Percentiles rank a stretch among this genome's conserved stretches.
These are phyloP conservation scores for Tarenaya hassleriana DNA, from an alignment of 345 rosid genomes.

Conservation along the genomic window DNA sequence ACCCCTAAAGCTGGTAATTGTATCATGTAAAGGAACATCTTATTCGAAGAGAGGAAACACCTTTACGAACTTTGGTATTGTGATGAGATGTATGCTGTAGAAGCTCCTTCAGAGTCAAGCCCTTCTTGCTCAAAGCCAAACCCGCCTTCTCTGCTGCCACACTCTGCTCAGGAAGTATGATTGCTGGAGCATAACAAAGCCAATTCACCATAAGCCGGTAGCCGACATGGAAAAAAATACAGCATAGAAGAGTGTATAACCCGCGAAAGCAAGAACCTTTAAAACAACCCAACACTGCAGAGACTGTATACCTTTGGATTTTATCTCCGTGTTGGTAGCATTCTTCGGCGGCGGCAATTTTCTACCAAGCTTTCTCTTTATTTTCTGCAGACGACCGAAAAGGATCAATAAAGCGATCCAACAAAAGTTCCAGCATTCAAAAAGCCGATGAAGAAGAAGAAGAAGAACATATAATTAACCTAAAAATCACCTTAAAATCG, in stretches of 20 bases:
- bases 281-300: slow-evolving; percentile 12
- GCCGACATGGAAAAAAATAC: not conserved
- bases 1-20: not conserved
- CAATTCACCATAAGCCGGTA: slow-evolving; percentile 3
- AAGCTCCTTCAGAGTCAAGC: slow-evolving; percentile 81
- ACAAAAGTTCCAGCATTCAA: not conserved
- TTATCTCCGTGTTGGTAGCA: slow-evolving; percentile 80
- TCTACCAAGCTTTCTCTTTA: slow-evolving; percentile 80
- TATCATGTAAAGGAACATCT: not conserved
- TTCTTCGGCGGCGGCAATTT: slow-evolving; percentile 85
- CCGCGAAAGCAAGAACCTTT: not conserved
- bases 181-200: slow-evolving; percentile 41
- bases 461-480: not conserved
- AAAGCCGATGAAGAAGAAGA: not conserved
- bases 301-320: slow-evolving; percentile 56
- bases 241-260: not conserved
- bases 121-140: slow-evolving; percentile 79
- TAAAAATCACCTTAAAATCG: slow-evolving; percentile 57
- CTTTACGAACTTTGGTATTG: slow-evolving; percentile 75
- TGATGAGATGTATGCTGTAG: slow-evolving; percentile 77
- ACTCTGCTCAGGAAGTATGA: slow-evolving; percentile 87
- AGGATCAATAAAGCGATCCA: not conserved
- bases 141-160: slow-evolving; percentile 72
- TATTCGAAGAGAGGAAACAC: slow-evolving; percentile 23
- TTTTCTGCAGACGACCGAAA: slow-evolving; percentile 46